Base-by-base conservation (phyloP, 164 flowering plant species). In the Platanus orientalis region DNA sequence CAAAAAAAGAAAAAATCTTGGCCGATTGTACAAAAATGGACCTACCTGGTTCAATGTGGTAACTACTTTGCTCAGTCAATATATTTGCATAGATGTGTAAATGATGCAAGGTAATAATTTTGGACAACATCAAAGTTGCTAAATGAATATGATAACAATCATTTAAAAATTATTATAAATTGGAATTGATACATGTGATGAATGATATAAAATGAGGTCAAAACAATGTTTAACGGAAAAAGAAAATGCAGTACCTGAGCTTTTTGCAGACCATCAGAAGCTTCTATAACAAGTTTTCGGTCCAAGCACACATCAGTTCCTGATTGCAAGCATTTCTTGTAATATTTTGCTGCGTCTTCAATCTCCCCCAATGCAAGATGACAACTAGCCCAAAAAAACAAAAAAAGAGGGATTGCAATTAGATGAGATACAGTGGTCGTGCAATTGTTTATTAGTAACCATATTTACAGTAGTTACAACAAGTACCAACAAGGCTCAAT, bases 291-390 rank as follows among this genome's bases (percentile, higher is more conserved):
- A 50, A 82, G 45, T 73, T 86, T 83, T 20, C 86, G 78, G 67
- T 92, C 97, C 75, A 89, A 76, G 69, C 90, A 81, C 29, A 85
- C 71, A 61, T 27, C 76, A 78, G 54, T 69, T 34, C 75, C 80
- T 0, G 80, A 68, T 60, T 80, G 80, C 72, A 87, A 66, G 73
- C 83, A 81, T 55, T 75, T 80, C 34, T 61, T 78, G 69, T 76
- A 95, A 75, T 73, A 74, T 58, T 61, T 65, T n/a, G 72, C 32
- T 55, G 97, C 97, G 58, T 84, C 71, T 67, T 83, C 89, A 65
- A 81, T 70, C 73, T 95, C 96, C 62, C 99, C 99, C 52, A 95
- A 78, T 49, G 77, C 60, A 72, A 95, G 96, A 80, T 89, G 78
- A 70, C 96, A 90, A 66, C 99, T 95, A 71, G 17, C n/a, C n/a